Evolutionary conservation across 202 grass and related monocot genomes (phyloP), one percentile per base, ranked within the genome.

Genomic region (Zizania palustris): DNA sequence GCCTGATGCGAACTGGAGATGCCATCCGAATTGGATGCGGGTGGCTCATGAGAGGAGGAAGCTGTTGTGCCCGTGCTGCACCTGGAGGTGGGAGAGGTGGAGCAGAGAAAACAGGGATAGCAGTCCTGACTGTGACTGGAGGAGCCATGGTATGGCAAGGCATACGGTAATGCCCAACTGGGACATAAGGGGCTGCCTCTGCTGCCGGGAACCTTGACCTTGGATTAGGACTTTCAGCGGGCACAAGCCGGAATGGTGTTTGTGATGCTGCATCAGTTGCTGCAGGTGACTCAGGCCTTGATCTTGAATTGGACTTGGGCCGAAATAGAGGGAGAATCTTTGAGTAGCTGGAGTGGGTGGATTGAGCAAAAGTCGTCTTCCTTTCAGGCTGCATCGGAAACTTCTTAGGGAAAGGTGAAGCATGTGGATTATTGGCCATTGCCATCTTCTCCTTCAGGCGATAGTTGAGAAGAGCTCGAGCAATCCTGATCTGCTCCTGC

Each of bases 241-340:
- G 45, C 28, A 28, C 28, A 28, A 28, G 28, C n/a, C 61, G 44
- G 20, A 58, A 48, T 65, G 85, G 48, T 22, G 87, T 69, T 36
- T 67, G 59, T 5, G 71, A 81, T 71, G 18, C 62, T 45, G 71
- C 85, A 82, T 90, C 87, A 51, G 56, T 60, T 20, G 42, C 55
- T 76, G 72, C 71, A 19, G 85, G 87, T 7, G 88, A 86, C 71
- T 80, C 88, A 7, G 87, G 59, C 72, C 96, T 83, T 34, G 65
- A 72, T 74, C 89, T 93, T 66, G 87, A 77, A 80, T 63, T 89
- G 16, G 71, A 82, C 82, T 86, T 98, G 15, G 83, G 92, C 3
- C 89, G 92, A 50, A 99, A 88, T 34, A 99, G 71, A 80, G 96
- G 96, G 22, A 99, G 87, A 73, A 99, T 99, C 82, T 95, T 99